Evolutionary conservation across 2,329 filamentous ascomycete species (phyloP), one percentile per base, ranked within the genome.

Genomic region (Alternaria sp.): DNA sequence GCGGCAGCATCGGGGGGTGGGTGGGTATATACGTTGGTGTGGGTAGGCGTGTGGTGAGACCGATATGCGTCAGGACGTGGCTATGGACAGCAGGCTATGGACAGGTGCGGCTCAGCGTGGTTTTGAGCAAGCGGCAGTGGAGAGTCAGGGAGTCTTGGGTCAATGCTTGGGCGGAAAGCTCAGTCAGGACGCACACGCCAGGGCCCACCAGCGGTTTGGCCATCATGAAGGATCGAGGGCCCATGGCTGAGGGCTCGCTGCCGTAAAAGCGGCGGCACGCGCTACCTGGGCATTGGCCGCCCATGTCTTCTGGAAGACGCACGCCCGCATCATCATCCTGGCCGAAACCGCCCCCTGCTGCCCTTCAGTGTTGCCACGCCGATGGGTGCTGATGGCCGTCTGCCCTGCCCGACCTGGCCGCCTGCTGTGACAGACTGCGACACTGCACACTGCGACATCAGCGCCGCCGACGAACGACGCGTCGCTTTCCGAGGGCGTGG

Each of bases 51-150:
- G 57, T 59, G n/a, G 43, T 32, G 30, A 32, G 30, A 15, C 15
- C 15, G 32, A 36, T 9, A 0, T 36, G 32, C 32, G 32, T 36
- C 32, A 46, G 44, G 21, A 13, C 19, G 44, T 46, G 44, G 44
- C 17, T 26, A 45, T 62, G 63, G 30, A 32, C 30, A 32, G 30
- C 30, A 32, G 62, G 63, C 66, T 61, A 58, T 52, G 40, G 59
- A 52, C 52, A 66, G 63, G 73, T 75, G 75, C 76, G 76, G 73
- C 76, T 77, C 74, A 70, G 74, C 71, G 73, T 76, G 74, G 74
- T 78, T 79, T 77, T 77, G 76, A 79, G 75, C 63, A 69, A 70
- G 66, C 64, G 57, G 51, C 46, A 36, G 51, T 44, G 49, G 60
- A 67, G 65, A 63, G 62, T 64, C 67, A 68, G 67, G 64, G 61